Evolutionary conservation across 2,329 filamentous ascomycete species (phyloP).

Genomic region (Colletotrichum abscissum): DNA sequence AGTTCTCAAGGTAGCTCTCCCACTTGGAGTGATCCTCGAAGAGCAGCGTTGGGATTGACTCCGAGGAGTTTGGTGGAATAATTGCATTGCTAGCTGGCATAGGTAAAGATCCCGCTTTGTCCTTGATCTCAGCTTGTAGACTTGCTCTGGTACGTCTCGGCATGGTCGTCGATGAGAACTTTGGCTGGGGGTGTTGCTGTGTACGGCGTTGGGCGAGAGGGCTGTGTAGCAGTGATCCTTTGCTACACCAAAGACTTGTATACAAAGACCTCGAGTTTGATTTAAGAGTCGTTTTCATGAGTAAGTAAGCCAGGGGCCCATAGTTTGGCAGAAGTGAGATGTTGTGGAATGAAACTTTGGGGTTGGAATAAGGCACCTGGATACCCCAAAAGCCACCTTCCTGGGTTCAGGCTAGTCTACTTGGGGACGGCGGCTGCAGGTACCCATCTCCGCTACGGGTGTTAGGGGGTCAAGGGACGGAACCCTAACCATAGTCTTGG

Average conservation of each 20-base stretch:
- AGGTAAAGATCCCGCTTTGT: background rate
- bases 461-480: no score
- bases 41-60: slow-evolving; percentile 37
- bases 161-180: background rate
- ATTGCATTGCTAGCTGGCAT: background rate
- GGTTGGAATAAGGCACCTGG: background rate
- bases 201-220: background rate
- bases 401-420: background rate
- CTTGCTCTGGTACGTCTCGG: background rate
- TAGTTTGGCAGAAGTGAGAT: background rate
- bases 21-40: slow-evolving; percentile 45
- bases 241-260: no score
- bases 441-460: background rate
- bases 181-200: background rate
- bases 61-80: background rate
- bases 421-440: background rate
- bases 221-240: background rate
- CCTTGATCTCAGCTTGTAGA: background rate
- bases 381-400: background rate
- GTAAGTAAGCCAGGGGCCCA: background rate
- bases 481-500: background rate
- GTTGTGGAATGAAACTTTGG: background rate
- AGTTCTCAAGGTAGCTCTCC: slow-evolving; percentile 51
- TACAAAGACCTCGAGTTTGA: no score
- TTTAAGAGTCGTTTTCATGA: background rate